These are phyloP conservation scores for Beauveria sp. DNA, from an alignment of 2,329 filamentous ascomycete species.

Conservation along the genomic window DNA sequence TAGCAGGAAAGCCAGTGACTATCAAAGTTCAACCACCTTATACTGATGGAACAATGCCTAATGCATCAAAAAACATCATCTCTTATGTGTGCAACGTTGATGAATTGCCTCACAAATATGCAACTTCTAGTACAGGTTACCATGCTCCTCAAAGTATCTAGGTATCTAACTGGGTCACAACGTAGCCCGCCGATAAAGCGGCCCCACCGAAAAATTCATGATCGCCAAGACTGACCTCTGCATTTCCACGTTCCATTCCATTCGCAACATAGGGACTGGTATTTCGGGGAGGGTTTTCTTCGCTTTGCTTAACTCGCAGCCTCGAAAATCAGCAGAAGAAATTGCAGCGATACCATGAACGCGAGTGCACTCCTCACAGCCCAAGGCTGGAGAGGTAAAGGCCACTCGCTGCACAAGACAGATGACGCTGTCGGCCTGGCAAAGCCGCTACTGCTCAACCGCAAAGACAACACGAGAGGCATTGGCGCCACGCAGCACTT, in stretches of 20 bases:
- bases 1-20: too few relatives aligned
- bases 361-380: constrained; percentile 72
- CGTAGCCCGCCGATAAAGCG: constrained; percentile 16
- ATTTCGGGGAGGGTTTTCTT: not conserved
- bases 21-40: too few relatives aligned
- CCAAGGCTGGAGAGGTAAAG: constrained; percentile 85
- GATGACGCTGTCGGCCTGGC: constrained; percentile 68
- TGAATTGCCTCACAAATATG: not conserved
- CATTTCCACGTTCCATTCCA: not conserved
- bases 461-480: constrained; percentile 74
- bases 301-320: too few relatives aligned
- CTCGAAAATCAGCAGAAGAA: not conserved
- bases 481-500: constrained; percentile 67
- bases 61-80: too few relatives aligned
- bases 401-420: constrained; percentile 76
- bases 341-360: constrained; percentile 54
- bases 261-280: not conserved
- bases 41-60: too few relatives aligned
- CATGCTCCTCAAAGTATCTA: too few relatives aligned
- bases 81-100: too few relatives aligned
- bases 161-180: not conserved
- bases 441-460: constrained; percentile 73
- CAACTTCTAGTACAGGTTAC: constrained; percentile 4
- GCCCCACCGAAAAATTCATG: constrained; percentile 24
- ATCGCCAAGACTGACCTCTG: not conserved